Base-by-base conservation (phyloP, 352 stramenopile species). In the Globisporangium parvum region DNA sequence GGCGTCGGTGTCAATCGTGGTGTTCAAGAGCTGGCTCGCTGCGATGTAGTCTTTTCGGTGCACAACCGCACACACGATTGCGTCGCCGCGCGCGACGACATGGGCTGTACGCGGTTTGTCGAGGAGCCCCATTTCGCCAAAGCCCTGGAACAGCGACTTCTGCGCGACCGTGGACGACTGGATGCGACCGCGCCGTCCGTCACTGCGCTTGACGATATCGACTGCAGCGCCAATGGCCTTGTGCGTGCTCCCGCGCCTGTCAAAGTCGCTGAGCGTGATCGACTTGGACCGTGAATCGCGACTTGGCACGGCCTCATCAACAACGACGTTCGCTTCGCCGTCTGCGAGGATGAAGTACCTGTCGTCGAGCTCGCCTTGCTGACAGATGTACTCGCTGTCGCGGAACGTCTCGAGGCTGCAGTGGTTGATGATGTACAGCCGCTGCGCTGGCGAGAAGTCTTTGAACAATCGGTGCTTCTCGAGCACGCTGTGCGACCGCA, bases 111-210 rank as follows among this genome's bases (percentile, higher is more conserved):
- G 67, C 17, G 80, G 70, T 37, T 75, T 78, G 17, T 67, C 71
- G 24, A 93, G 63, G 15, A 93, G 65, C 6, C 80, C 82, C 82
- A 93, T 93, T 46, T 93, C 82, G 2, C 80, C 82, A 58, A 93
- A 91, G 33, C 82, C 73, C 59, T 91, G 69, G 37, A 78, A 90
- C 44, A 78, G 42, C 12, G 69, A 70, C 59, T 88, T 90, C 31
- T 72, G 71, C 8, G 71, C 75, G 4, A 87, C 64, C 18, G 73
- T 55, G 2, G 73, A 76, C n/a, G 56, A 64, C 31, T 51, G 53
- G 0, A 70, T 15, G 44, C 51, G 46, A 28, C 47, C 28, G 41
- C 59, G 20, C 53, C 47, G 42, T 50, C 50, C 37, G n/a, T 60
- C 55, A 17, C n/a, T 33, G 24, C 39, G 31, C 39, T 61, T 28